Percentiles rank a stretch among this genome's conserved stretches.
Evolutionary conservation across 2,329 filamentous ascomycete genomes (phyloP).

Genomic region (Fusarium nelsonii): DNA sequence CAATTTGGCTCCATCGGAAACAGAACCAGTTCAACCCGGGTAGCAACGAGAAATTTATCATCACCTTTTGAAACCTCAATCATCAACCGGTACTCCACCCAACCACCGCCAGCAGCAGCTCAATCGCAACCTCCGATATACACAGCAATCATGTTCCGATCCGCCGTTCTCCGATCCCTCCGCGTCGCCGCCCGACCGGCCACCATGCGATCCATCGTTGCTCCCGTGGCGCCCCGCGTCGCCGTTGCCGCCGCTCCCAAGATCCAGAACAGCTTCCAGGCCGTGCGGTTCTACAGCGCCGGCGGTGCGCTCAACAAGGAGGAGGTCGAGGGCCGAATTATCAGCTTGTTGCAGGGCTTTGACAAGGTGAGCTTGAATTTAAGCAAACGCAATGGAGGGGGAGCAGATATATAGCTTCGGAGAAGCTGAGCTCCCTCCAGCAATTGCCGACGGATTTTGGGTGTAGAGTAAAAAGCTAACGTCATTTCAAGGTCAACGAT

Average conservation of each 20-base stretch:
- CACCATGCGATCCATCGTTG: constrained; percentile 69
- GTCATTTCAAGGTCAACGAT: constrained; percentile 72
- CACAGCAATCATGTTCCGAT: constrained; percentile 83
- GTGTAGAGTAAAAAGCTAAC: constrained; percentile 45
- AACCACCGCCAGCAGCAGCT: constrained; percentile 6
- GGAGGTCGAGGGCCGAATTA: constrained; percentile 91
- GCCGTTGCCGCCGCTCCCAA: constrained; percentile 71
- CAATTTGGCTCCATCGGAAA: constrained; percentile 29
- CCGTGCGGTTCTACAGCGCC: constrained; percentile 88
- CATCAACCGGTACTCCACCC: constrained; percentile 24
- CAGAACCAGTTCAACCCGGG: constrained; percentile 47
- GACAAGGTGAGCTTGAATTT: constrained; percentile 74
- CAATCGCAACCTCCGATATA: constrained; percentile 29
- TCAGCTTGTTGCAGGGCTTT: constrained; percentile 93
- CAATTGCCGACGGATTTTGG: constrained; percentile 3
- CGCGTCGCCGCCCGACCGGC: constrained; percentile 64
- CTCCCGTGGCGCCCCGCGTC: constrained; percentile 66
- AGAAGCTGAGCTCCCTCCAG: neutral
- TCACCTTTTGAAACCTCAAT: constrained; percentile 44
- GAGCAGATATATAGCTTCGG: constrained; percentile 1
- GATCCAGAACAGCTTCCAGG: constrained; percentile 71
- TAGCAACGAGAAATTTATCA: constrained; percentile 62
- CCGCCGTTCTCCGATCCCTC: constrained; percentile 81
- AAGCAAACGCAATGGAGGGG: constrained; percentile 1
- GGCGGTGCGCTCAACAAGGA: constrained; percentile 80